A percentile compares a stretch with the other conserved stretches of the same genome.
Evolutionary conservation across 352 stramenopile genomes (phyloP).

Genomic region (Globisporangium splendens): DNA sequence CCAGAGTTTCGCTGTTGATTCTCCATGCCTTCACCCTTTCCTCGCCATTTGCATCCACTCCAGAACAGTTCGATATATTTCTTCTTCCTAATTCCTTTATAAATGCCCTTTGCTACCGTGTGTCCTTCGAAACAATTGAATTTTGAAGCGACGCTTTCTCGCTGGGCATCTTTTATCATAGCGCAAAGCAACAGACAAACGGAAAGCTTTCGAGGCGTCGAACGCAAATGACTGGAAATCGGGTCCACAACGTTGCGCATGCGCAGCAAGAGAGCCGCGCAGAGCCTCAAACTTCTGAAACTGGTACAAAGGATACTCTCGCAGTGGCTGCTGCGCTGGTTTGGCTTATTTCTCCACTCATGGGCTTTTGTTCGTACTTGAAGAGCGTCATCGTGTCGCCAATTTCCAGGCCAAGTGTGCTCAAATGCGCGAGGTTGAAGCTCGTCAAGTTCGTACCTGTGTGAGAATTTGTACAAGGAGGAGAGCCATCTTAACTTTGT

Average conservation of each 20-base stretch:
- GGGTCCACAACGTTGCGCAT: not conserved
- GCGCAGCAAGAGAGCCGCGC: too few species aligned
- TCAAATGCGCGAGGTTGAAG: not conserved
- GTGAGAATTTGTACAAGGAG: too few species aligned
- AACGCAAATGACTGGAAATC: not conserved
- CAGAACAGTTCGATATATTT: conserved; percentile 22
- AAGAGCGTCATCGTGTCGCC: conserved; percentile 13
- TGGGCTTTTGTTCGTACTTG: not conserved
- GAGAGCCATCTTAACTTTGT: too few species aligned
- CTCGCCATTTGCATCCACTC: conserved; percentile 19
- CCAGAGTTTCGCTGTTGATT: too few species aligned
- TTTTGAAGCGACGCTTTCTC: not conserved
- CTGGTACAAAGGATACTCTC: not conserved
- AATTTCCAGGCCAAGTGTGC: conserved; percentile 21
- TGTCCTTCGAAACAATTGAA: not conserved
- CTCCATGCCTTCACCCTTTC: not conserved
- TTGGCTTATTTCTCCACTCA: not conserved
- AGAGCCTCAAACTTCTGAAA: not conserved
- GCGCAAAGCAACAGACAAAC: not conserved
- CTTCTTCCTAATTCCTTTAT: conserved; percentile 1
- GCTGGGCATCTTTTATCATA: too few species aligned
- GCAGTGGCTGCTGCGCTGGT: too few species aligned
- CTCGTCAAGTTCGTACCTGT: too few species aligned
- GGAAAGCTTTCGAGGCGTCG: not conserved
- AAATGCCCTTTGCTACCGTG: too few species aligned